Evolutionary conservation across 495 filamentous ascomycete species (phyloP).

Genomic region (Penicillium malachiteum): DNA sequence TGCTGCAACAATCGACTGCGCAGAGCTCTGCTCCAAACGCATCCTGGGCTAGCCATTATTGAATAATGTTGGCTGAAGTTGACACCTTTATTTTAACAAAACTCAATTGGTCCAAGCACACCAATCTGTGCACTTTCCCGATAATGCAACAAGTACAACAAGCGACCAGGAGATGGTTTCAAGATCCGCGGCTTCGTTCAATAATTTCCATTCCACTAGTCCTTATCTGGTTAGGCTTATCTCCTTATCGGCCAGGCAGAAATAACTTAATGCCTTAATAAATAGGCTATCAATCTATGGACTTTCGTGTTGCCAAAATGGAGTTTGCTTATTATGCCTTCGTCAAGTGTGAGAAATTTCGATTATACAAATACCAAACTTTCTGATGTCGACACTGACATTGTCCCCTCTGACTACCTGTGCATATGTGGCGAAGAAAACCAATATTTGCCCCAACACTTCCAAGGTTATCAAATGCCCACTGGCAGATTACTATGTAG

Average conservation of each 20-base stretch:
- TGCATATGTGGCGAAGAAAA: too few species aligned
- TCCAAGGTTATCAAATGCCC: too few species aligned
- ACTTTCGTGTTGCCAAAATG: too few species aligned
- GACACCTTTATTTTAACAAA: background rate
- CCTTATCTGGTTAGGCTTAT: slow-evolving; percentile 8
- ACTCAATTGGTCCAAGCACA: background rate
- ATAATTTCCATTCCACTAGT: slow-evolving; percentile 14
- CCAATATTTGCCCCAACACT: too few species aligned
- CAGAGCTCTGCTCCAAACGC: slow-evolving; percentile 25
- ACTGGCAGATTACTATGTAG: too few species aligned
- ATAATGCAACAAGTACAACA: background rate
- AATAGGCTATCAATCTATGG: background rate
- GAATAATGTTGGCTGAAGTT: background rate
- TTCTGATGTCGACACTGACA: too few species aligned
- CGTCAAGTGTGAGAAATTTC: too few species aligned
- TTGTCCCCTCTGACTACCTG: too few species aligned
- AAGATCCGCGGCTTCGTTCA: slow-evolving; percentile 3
- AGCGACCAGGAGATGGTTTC: background rate
- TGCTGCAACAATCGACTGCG: slow-evolving; percentile 22
- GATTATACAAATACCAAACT: too few species aligned
- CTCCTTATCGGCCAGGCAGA: slow-evolving; percentile 13
- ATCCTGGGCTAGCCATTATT: slow-evolving; percentile 20
- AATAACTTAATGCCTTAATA: background rate
- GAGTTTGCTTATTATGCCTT: too few species aligned
- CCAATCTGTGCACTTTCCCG: background rate